phyloP scores from a whole-genome alignment of 441 rosid species.

The Populus hybrid region DNA sequence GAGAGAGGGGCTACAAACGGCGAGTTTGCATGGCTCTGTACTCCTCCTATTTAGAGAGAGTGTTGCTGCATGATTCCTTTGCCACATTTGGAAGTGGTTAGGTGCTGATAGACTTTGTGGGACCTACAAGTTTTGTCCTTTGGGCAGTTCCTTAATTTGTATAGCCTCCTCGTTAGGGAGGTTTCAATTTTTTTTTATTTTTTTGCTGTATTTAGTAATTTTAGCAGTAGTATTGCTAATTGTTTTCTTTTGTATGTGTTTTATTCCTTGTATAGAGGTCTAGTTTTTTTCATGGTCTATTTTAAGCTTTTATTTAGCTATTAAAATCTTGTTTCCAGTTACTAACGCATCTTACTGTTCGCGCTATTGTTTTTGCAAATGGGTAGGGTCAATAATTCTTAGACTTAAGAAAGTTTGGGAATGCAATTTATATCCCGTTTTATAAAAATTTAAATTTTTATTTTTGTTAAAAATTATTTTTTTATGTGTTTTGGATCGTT shows the following conservation, averaged over 20 bases:
- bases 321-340: neutral
- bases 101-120: slow-evolving; percentile 18
- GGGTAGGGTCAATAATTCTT: neutral
- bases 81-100: slow-evolving; percentile 52
- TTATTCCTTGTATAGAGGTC: too few relatives aligned
- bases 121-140: slow-evolving; percentile 31
- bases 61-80: slow-evolving; percentile 52
- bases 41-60: slow-evolving; percentile 43
- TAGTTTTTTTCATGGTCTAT: too few relatives aligned
- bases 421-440: too few relatives aligned
- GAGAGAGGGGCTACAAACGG: slow-evolving; percentile 40
- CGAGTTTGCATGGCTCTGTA: slow-evolving; percentile 83
- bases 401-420: too few relatives aligned
- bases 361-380: neutral
- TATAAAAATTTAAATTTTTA: too few relatives aligned
- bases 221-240: too few relatives aligned
- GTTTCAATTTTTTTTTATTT: neutral
- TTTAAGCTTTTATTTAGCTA: neutral
- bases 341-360: neutral
- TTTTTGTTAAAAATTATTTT: too few relatives aligned
- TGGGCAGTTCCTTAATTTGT: neutral
- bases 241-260: too few relatives aligned
- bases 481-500: too few relatives aligned
- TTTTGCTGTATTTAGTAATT: neutral
- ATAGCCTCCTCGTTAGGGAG: slow-evolving; percentile 15